Base-by-base conservation (phyloP, 441 rosid genomes). In the Cnidoscolus chayamansa region DNA sequence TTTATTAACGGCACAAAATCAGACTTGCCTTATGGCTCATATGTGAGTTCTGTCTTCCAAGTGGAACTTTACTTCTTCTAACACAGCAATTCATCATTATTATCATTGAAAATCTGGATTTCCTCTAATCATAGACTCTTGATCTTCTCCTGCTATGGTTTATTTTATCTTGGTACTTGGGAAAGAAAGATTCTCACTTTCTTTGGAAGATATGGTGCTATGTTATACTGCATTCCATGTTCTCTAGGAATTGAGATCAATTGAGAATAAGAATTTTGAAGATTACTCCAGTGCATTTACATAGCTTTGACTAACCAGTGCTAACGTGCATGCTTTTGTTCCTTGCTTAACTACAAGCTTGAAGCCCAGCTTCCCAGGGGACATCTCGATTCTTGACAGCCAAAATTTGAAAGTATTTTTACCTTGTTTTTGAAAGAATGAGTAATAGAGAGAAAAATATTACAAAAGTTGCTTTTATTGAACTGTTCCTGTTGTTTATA, bases 21-120 rank as follows among this genome's bases (percentile, higher is more conserved):
- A 37, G 82, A 48, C 75, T 76, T 93, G 87, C 95, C 93, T 60
- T 93, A 95, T 48, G 99, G 98, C 60, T 91, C 98, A 56, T 91
- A 93, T 72, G 99, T 95, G 88, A 89, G 99, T 90, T 63, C 50
- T 47, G 65, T 55, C n/a, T 74, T 74, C 56, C 71, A 49, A 60
- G 49, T 2, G 17, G 5, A 58, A 53, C 25, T 64, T 62, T 65
- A 35, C 7, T 57, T 47, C 51, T 54, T 68, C 63, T 35, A 67
- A 10, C 45, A 20, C n/a, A n/a, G 59, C 61, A 30, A 56, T 19
- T 48, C 10, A 13, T n/a, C 31, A n/a, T 58, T 63, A 31, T 19
- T 48, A 40, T 68, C 64, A 40, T n/a, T 59, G 7, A 19, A 47
- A 16, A 32, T 32, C 16, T 72, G 53, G n/a, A 15, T 32, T 49